These are phyloP conservation scores for Trypanosoma caninum DNA, from an alignment of 208 protist genomes.

Conservation along the genomic window DNA sequence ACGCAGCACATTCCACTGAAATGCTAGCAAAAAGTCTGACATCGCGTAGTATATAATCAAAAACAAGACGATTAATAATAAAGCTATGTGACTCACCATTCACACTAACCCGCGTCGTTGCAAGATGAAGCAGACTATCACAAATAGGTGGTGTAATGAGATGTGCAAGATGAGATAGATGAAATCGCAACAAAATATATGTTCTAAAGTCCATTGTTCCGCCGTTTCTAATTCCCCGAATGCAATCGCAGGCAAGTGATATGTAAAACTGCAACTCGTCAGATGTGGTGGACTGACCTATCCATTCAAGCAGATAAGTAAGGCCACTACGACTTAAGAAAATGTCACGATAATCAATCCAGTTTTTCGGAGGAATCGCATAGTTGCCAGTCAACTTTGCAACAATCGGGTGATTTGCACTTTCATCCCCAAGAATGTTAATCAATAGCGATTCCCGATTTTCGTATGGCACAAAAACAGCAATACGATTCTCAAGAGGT, in stretches of 20 bases:
- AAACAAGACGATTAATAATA: slow-evolving; percentile 77
- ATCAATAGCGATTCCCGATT: slow-evolving; percentile 46
- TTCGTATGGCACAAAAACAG: slow-evolving; percentile 62
- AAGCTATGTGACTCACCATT: slow-evolving; percentile 59
- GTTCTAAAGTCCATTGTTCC: slow-evolving; percentile 51
- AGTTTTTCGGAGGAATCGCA: slow-evolving; percentile 53
- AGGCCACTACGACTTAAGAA: slow-evolving; percentile 64
- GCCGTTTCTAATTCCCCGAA: slow-evolving; percentile 36
- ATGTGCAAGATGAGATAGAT: slow-evolving; percentile 47
- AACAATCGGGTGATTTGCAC: slow-evolving; percentile 28
- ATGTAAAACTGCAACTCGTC: slow-evolving; percentile 50
- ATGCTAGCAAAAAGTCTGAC: slow-evolving; percentile 47
- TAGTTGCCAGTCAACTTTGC: slow-evolving; percentile 71
- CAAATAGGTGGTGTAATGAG: slow-evolving; percentile 51
- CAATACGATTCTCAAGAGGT: slow-evolving; percentile 53
- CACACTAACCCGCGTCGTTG: slow-evolving; percentile 35
- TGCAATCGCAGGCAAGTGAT: slow-evolving; percentile 38
- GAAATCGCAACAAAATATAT: slow-evolving; percentile 63
- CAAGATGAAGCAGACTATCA: slow-evolving; percentile 52
- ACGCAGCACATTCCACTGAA: slow-evolving; percentile 34
- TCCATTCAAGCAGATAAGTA: slow-evolving; percentile 64
- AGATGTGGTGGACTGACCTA: slow-evolving; percentile 35
- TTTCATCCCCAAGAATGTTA: slow-evolving; percentile 33
- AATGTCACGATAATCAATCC: slow-evolving; percentile 69
- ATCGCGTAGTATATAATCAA: slow-evolving; percentile 68